Evolutionary conservation across 1,139 yeast species (phyloP).

Genomic region (Kodamaea plutei): DNA sequence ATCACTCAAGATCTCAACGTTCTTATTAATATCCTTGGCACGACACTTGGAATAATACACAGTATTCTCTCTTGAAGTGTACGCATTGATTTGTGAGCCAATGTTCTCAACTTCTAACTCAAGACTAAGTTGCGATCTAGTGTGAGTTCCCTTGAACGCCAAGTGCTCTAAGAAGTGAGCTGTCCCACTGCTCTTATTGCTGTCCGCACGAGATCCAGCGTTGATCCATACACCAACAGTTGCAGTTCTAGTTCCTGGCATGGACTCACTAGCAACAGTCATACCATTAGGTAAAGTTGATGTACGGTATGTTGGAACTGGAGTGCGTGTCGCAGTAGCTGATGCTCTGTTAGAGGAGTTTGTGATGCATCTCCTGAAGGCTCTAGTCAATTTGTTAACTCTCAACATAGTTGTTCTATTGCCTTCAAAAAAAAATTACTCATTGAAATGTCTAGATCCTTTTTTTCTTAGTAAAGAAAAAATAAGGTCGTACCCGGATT

Average conservation of each 20-base stretch:
- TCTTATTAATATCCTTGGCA: constrained; percentile 72
- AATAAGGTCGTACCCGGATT: constrained; percentile 86
- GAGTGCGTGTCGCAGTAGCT: constrained; percentile 6
- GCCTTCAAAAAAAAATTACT: constrained; percentile 4
- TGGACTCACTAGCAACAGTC: constrained; percentile 85
- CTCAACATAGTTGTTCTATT: constrained; percentile 4
- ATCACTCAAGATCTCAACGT: constrained; percentile 86
- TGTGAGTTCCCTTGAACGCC: constrained; percentile 90
- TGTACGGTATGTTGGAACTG: constrained; percentile 30
- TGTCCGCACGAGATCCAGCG: constrained; percentile 97
- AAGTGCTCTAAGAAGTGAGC: constrained; percentile 96
- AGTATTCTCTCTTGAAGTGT: constrained; percentile 95
- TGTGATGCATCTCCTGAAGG: constrained; percentile 2
- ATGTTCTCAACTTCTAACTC: constrained; percentile 94
- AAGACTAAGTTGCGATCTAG: constrained; percentile 75
- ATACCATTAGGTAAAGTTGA: constrained; percentile 77
- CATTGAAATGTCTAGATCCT: not conserved
- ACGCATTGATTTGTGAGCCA: constrained; percentile 96
- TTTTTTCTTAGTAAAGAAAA: constrained; percentile 17
- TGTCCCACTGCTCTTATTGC: constrained; percentile 79
- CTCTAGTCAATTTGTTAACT: constrained; percentile 3
- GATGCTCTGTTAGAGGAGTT: constrained; percentile 1
- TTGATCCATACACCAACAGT: constrained; percentile 98
- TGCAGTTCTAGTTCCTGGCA: constrained; percentile 89
- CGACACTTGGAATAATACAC: constrained; percentile 93